These are phyloP conservation scores for Hirschfeldia incana DNA, from an alignment of 345 rosid genomes.

Conservation along the genomic window DNA sequence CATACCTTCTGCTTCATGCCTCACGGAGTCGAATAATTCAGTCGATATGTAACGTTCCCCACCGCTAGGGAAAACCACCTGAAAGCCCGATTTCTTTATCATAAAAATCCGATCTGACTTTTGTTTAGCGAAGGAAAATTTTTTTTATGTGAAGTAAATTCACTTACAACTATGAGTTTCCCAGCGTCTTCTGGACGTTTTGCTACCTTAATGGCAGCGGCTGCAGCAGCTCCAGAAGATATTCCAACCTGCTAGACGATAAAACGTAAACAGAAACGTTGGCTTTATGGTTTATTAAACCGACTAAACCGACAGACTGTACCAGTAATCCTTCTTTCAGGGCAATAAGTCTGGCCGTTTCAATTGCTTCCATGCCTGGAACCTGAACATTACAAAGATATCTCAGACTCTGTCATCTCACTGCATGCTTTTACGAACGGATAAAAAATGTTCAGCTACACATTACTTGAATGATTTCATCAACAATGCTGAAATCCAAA, in stretches of 20 bases:
- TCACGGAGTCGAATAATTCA: conserved; percentile 7
- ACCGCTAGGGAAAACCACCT: conserved; percentile 66
- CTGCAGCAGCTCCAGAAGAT: conserved; percentile 73
- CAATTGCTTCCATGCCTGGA: conserved; percentile 52
- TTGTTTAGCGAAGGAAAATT: not conserved
- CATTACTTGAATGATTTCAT: conserved; percentile 47
- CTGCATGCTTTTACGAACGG: not conserved
- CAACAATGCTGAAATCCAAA: conserved; percentile 43
- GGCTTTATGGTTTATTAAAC: not conserved
- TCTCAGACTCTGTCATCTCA: not conserved
- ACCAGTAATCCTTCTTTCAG: conserved; percentile 65
- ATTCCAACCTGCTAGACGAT: conserved; percentile 52
- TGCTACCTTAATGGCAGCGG: conserved; percentile 66
- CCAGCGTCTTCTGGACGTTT: conserved; percentile 66
- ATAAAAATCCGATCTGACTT: not conserved
- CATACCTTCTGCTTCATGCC: conserved; percentile 42
- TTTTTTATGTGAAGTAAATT: not conserved
- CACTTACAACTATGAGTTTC: conserved; percentile 66
- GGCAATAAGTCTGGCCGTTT: conserved; percentile 58
- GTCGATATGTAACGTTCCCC: conserved; percentile 78
- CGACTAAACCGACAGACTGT: not conserved
- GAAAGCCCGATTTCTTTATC: not conserved
- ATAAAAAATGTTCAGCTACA: conserved; percentile 10
- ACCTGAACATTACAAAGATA: conserved; percentile 32
- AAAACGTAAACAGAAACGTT: not conserved